Evolutionary conservation across 2,329 filamentous ascomycete species (phyloP).

Genomic region (Verticillium nonalfalfae): DNA sequence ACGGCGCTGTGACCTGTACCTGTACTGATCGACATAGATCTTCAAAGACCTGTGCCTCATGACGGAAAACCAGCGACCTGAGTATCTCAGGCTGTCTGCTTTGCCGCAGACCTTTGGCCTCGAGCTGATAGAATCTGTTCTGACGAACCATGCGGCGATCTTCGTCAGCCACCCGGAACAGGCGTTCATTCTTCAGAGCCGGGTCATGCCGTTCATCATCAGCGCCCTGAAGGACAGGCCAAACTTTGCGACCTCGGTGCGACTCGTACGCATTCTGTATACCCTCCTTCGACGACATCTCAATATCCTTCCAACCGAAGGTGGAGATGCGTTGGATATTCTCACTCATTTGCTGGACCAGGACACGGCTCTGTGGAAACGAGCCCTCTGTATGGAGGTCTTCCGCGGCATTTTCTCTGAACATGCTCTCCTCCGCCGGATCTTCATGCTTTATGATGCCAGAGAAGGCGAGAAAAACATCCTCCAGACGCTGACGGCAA

Average conservation of each 20-base stretch:
- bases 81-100: slow-evolving; percentile 73
- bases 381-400: slow-evolving; percentile 85
- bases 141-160: slow-evolving; percentile 77
- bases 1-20: neutral
- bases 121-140: slow-evolving; percentile 84
- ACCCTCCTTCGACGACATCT: slow-evolving; percentile 76
- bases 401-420: slow-evolving; percentile 83
- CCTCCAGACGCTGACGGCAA: slow-evolving; percentile 74
- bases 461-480: slow-evolving; percentile 67
- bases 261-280: slow-evolving; percentile 76
- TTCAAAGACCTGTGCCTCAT: slow-evolving; percentile 87
- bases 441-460: slow-evolving; percentile 76
- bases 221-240: slow-evolving; percentile 71
- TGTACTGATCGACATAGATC: slow-evolving; percentile 39
- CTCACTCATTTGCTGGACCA: slow-evolving; percentile 84
- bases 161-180: slow-evolving; percentile 77
- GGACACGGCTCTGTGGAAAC: slow-evolving; percentile 78
- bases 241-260: slow-evolving; percentile 75
- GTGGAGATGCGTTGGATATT: slow-evolving; percentile 74
- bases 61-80: slow-evolving; percentile 75
- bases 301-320: slow-evolving; percentile 66
- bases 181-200: slow-evolving; percentile 66
- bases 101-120: slow-evolving; percentile 79
- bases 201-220: slow-evolving; percentile 79
- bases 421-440: slow-evolving; percentile 67